Percentiles rank a stretch among this genome's conserved stretches.
phyloP scores from a whole-genome alignment of 352 stramenopile species.

The Blastocystis sp. region DNA sequence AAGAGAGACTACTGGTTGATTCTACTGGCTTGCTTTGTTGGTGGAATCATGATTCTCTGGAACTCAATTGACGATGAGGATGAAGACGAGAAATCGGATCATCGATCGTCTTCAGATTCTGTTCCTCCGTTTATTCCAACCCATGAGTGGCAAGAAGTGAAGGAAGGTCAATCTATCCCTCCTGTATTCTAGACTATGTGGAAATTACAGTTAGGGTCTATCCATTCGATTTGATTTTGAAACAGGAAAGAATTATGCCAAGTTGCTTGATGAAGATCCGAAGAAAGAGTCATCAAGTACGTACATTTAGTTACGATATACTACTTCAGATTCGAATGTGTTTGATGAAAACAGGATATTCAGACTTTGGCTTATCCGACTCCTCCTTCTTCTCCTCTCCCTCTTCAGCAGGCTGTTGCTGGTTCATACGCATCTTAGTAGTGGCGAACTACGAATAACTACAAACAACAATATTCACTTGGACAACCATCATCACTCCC shows the following conservation, averaged over 20 bases:
- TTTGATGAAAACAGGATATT: slow-evolving; percentile 17
- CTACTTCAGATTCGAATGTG: neutral
- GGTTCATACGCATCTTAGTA: neutral
- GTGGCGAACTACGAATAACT: neutral
- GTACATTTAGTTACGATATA: neutral
- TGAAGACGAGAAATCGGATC: neutral
- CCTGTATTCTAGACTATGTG: neutral
- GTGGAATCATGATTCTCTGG: neutral
- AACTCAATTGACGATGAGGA: neutral
- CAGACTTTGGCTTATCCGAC: slow-evolving; percentile 17
- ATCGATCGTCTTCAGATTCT: neutral
- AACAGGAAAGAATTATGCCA: slow-evolving; percentile 56
- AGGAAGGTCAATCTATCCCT: neutral
- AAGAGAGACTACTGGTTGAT: neutral
- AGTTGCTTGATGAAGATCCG: neutral
- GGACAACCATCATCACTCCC: slow-evolving; percentile 28
- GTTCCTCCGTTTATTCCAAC: slow-evolving; percentile 37
- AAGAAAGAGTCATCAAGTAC: neutral
- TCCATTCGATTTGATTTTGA: slow-evolving; percentile 52
- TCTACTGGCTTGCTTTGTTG: neutral
- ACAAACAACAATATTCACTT: neutral
- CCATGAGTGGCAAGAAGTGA: slow-evolving; percentile 51
- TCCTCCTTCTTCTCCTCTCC: neutral
- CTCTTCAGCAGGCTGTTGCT: neutral
- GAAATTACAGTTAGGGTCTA: neutral